A percentile compares a stretch with the other conserved stretches of the same genome.
Conservation (phyloP, 495 filamentous ascomycete species). For the Penicillium argentinense region DNA sequence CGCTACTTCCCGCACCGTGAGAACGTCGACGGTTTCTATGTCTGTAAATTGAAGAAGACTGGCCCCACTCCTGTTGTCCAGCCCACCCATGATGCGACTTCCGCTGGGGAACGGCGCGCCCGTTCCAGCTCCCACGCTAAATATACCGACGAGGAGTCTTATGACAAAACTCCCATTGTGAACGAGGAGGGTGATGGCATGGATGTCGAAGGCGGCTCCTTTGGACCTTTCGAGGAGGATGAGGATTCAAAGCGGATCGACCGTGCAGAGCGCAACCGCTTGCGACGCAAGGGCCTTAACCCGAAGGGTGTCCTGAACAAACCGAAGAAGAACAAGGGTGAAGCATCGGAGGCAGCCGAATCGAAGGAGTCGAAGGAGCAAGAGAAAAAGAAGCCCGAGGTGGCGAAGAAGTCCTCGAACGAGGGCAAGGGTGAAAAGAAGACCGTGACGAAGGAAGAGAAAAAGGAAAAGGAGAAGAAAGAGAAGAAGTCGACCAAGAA, state of each 20-base stretch:
- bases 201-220: constrained; percentile 47
- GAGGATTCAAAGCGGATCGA: constrained; percentile 61
- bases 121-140: constrained; percentile 20
- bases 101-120: constrained; percentile 14
- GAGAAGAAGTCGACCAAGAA: constrained; percentile 40
- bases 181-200: constrained; percentile 36
- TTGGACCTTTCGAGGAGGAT: constrained; percentile 67
- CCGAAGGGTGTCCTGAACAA: constrained; percentile 57
- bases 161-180: constrained; percentile 49
- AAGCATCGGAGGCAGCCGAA: background rate
- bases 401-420: constrained; percentile 15
- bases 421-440: constrained; percentile 19
- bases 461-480: constrained; percentile 22
- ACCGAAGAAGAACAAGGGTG: constrained; percentile 31
- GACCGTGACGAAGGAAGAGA: constrained; percentile 9
- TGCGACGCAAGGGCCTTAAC: constrained; percentile 67
- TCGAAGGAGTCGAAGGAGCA: constrained; percentile 1
- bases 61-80: constrained; percentile 66
- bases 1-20: constrained; percentile 93
- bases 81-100: constrained; percentile 30
- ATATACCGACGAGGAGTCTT: constrained; percentile 26
- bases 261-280: constrained; percentile 54
- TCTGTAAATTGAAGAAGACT: constrained; percentile 93
- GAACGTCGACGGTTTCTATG: constrained; percentile 98
- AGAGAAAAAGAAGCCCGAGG: background rate